These are phyloP conservation scores for Trametes meyenii DNA, from an alignment of 768 basidiomycete genomes.

Conservation along the genomic window DNA sequence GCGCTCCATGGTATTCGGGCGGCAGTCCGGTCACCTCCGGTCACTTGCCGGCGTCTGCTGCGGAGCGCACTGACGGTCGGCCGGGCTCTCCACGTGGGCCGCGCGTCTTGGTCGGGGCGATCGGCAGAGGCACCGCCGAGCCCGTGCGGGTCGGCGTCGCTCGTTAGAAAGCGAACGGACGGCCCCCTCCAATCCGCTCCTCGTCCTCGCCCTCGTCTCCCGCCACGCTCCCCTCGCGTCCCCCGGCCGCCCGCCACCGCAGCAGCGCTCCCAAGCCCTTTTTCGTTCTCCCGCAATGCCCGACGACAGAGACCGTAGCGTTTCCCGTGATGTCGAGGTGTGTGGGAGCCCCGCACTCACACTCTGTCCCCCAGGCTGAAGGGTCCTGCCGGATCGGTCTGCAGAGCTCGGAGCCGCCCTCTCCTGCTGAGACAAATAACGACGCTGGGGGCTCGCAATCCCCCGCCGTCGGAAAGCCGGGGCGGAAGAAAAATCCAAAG, in stretches of 20 bases:
- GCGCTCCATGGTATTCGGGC: slow-evolving; percentile 16
- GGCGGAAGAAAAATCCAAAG: slow-evolving; percentile 92
- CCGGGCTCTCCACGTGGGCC: slow-evolving; percentile 7
- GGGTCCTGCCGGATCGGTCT: background rate
- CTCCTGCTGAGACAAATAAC: slow-evolving; percentile 36
- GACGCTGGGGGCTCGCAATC: slow-evolving; percentile 18
- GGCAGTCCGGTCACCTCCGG: background rate
- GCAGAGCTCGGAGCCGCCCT: slow-evolving; percentile 73
- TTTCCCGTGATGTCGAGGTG: slow-evolving; percentile 64
- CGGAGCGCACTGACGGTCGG: background rate
- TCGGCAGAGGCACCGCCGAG: slow-evolving; percentile 18
- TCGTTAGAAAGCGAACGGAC: slow-evolving; percentile 24
- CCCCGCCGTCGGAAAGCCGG: slow-evolving; percentile 53
- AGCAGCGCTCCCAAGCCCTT: background rate
- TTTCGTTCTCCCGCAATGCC: slow-evolving; percentile 43
- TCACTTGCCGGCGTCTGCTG: background rate
- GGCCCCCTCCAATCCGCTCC: background rate
- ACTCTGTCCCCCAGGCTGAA: slow-evolving; percentile 7
- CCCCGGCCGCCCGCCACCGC: background rate
- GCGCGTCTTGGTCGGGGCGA: slow-evolving; percentile 9
- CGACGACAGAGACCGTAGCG: slow-evolving; percentile 60
- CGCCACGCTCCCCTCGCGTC: background rate
- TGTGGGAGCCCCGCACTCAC: slow-evolving; percentile 16
- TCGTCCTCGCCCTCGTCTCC: background rate
- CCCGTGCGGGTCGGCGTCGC: slow-evolving; percentile 20